Percentiles rank a stretch among this genome's conserved stretches.
Evolutionary conservation across 495 filamentous ascomycete species (phyloP).

Genomic region (Xylaria curta): DNA sequence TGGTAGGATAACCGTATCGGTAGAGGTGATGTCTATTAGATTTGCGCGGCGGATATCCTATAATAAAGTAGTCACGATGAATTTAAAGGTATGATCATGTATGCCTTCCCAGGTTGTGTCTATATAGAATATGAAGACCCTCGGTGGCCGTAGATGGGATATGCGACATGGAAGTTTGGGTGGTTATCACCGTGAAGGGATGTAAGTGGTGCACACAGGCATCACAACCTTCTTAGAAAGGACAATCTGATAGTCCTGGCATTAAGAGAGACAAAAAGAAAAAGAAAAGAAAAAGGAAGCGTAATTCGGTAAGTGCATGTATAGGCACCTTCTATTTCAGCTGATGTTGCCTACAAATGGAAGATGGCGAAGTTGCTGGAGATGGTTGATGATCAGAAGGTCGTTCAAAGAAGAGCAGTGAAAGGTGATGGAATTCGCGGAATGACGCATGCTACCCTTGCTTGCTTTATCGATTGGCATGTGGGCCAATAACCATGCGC

Average conservation of each 20-base stretch:
- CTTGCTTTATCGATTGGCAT: slow-evolving; percentile 16
- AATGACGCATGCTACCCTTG: slow-evolving; percentile 7
- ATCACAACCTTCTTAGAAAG: not conserved
- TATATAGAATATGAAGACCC: too few relatives aligned
- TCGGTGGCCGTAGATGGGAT: not conserved
- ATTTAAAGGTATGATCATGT: not conserved
- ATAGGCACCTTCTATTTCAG: not conserved
- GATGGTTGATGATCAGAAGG: not conserved
- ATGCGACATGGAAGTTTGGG: not conserved
- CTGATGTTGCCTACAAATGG: not conserved
- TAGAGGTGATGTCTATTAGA: not conserved
- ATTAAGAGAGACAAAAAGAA: too few relatives aligned
- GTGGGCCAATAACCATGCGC: not conserved
- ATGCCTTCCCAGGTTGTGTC: not conserved
- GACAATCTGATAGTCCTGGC: not conserved
- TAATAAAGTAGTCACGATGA: not conserved
- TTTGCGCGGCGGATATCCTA: not conserved
- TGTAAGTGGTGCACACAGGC: not conserved
- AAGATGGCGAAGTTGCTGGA: not conserved
- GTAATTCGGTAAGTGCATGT: not conserved
- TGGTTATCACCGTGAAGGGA: not conserved
- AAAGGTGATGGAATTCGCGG: not conserved
- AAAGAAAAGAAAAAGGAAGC: not conserved
- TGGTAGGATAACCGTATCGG: not conserved
- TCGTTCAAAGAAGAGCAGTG: not conserved